A percentile compares a stretch with the other conserved stretches of the same genome.
Conservation (phyloP, 2,329 filamentous ascomycete species). For the Cadophora gregata region DNA sequence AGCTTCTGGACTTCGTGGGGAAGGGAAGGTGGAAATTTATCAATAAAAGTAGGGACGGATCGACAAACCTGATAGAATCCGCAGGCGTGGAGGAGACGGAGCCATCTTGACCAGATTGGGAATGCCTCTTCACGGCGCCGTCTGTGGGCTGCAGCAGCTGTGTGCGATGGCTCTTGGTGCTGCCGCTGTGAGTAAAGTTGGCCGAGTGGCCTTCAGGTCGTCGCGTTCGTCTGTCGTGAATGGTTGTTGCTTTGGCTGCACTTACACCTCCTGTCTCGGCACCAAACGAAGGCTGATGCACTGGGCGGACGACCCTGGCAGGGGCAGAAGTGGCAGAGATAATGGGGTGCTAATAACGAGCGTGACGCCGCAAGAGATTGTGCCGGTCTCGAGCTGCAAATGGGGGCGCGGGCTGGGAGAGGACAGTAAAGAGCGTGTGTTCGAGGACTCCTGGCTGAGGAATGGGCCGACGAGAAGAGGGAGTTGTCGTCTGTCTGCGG, state of each 20-base stretch:
- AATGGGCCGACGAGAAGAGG: conserved; percentile 22
- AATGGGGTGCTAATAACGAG: conserved; percentile 38
- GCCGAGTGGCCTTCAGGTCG: conserved; percentile 35
- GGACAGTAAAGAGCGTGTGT: conserved; percentile 38
- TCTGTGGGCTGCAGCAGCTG: conserved; percentile 37
- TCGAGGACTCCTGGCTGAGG: conserved; percentile 33
- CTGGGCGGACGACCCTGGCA: conserved; percentile 15
- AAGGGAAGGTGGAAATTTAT: conserved; percentile 37
- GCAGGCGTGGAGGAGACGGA: conserved; percentile 44
- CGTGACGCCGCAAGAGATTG: conserved; percentile 38
- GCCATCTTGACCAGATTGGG: conserved; percentile 42
- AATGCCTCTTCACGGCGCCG: conserved; percentile 30
- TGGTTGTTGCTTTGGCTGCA: conserved; percentile 29
- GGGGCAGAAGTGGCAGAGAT: conserved; percentile 10
- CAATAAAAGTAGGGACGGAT: conserved; percentile 31
- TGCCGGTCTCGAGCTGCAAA: conserved; percentile 35
- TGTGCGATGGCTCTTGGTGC: conserved; percentile 30
- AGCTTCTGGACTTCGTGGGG: conserved; percentile 23
- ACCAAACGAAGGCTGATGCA: conserved; percentile 34
- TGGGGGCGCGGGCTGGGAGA: conserved; percentile 24
- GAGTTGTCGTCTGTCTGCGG: conserved; percentile 22
- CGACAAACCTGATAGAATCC: conserved; percentile 47
- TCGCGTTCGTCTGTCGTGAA: conserved; percentile 34
- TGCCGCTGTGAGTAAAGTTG: conserved; percentile 29
- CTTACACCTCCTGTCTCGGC: conserved; percentile 25